Evolutionary conservation across 306 rosid genomes (phyloP).

Genomic region (Aeschynomene evenia): DNA sequence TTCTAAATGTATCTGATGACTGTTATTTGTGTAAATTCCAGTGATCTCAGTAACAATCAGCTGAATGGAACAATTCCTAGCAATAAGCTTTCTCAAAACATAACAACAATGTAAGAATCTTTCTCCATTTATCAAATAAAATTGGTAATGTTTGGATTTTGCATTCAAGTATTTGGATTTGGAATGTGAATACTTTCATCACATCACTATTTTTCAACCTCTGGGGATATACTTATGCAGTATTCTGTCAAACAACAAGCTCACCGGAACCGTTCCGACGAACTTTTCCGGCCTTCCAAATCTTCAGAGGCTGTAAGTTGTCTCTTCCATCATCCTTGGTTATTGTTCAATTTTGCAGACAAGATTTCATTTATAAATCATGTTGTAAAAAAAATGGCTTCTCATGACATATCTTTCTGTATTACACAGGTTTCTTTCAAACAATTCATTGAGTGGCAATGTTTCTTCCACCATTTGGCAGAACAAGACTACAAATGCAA

Average conservation of each 20-base stretch:
- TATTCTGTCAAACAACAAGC: constrained; percentile 66
- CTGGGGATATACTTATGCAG: constrained; percentile 45
- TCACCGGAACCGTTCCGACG: constrained; percentile 67
- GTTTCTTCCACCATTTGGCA: constrained; percentile 75
- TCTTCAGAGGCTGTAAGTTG: constrained; percentile 81
- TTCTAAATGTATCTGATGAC: constrained; percentile 24
- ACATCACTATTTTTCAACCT: not conserved
- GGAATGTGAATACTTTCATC: constrained; percentile 1
- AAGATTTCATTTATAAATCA: not conserved
- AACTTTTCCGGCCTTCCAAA: constrained; percentile 56
- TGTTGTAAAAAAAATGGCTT: constrained; percentile 10
- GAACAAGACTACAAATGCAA: constrained; percentile 40
- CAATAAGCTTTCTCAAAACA: constrained; percentile 56
- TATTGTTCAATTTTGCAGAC: not conserved
- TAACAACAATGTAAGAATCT: constrained; percentile 76
- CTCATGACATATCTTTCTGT: constrained; percentile 4
- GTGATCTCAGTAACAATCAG: constrained; percentile 78
- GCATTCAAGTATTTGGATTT: constrained; percentile 8
- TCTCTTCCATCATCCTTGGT: not conserved
- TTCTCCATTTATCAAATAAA: constrained; percentile 21
- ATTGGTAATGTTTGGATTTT: constrained; percentile 14
- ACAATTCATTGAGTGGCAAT: constrained; percentile 63
- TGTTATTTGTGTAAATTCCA: constrained; percentile 39
- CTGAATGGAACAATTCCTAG: constrained; percentile 68
- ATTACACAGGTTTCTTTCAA: constrained; percentile 84